Conservation (phyloP, 495 filamentous ascomycete species). For the Hypomontagnella monticulosa region DNA sequence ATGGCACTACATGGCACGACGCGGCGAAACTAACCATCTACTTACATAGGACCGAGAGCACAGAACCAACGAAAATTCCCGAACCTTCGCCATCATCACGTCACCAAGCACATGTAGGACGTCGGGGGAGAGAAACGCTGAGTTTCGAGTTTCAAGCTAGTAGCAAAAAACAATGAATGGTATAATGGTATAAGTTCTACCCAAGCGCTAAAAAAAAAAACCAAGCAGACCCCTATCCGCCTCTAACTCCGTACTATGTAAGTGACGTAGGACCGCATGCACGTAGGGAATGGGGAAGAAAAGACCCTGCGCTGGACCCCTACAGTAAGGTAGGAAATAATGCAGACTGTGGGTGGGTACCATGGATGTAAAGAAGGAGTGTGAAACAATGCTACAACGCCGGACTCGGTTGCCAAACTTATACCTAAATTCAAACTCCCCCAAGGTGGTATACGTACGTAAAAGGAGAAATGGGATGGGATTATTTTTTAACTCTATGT, state of each 20-base stretch:
- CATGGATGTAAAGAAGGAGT: constrained; percentile 20
- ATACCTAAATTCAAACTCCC: neutral
- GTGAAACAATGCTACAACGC: constrained; percentile 17
- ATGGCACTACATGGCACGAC: constrained; percentile 8
- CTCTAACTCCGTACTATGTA: constrained; percentile 33
- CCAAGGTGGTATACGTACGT: constrained; percentile 4
- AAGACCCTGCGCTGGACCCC: constrained; percentile 9
- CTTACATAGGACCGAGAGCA: constrained; percentile 9
- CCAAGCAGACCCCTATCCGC: constrained; percentile 12
- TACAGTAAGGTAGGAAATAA: neutral
- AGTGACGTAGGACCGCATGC: constrained; percentile 28
- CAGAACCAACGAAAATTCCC: neutral
- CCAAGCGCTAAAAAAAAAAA: constrained; percentile 21
- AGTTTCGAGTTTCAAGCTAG: neutral
- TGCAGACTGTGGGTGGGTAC: constrained; percentile 14
- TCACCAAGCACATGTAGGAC: constrained; percentile 7
- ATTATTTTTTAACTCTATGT: neutral
- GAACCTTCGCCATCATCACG: neutral
- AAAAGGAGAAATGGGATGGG: constrained; percentile 5
- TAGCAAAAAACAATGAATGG: constrained; percentile 16
- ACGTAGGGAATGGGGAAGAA: constrained; percentile 7
- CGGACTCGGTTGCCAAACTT: neutral
- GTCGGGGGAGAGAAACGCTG: neutral
- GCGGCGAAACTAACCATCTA: neutral
- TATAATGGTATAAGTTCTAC: constrained; percentile 40